Conservation (phyloP, 345 rosid genomes). For the Eucalyptus erythrocorys region DNA sequence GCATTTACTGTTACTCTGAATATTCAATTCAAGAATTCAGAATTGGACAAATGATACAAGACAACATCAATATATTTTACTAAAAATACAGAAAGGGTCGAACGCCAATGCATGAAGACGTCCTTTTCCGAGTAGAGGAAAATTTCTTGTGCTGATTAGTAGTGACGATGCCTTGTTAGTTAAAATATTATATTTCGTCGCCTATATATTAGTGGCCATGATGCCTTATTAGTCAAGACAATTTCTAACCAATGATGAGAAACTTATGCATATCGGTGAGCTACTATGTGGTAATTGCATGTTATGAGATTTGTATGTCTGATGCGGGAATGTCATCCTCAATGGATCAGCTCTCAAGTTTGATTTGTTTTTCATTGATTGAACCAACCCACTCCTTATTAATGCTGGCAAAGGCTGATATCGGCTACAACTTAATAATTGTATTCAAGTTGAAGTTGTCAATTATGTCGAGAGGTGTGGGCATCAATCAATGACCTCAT, state of each 20-base stretch:
- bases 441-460: no score
- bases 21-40: neutral
- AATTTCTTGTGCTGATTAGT: neutral
- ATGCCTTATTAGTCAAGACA: neutral
- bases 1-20: neutral
- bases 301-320: neutral
- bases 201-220: neutral
- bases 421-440: no score
- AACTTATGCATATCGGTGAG: neutral
- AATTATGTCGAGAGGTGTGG: no score
- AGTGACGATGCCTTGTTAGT: neutral
- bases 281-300: neutral
- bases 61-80: neutral
- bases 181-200: neutral
- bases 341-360: no score
- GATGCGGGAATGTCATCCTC: no score
- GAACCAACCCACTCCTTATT: no score
- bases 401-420: no score
- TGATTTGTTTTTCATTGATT: no score
- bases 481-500: no score
- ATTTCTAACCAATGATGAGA: neutral
- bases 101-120: neutral
- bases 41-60: neutral
- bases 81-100: neutral
- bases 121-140: neutral